Percentiles rank a stretch among this genome's conserved stretches.
Conservation (phyloP, 2,329 filamentous ascomycete genomes). For the Stromatinia cepivora region DNA sequence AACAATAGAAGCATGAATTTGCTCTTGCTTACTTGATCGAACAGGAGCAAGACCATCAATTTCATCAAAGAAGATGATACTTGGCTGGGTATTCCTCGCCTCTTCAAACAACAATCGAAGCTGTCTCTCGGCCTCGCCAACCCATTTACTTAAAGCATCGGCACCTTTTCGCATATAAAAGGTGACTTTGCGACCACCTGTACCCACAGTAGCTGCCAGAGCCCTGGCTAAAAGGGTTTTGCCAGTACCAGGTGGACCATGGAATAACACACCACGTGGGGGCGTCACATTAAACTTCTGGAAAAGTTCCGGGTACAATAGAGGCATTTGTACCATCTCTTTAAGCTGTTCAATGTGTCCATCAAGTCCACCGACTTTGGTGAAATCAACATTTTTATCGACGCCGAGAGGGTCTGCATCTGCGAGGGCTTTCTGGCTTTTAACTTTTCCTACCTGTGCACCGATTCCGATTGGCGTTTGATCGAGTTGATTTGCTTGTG, state of each 20-base stretch:
- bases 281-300: slow-evolving; percentile 88
- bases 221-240: slow-evolving; percentile 92
- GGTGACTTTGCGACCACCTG: slow-evolving; percentile 89
- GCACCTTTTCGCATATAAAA: slow-evolving; percentile 99
- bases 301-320: slow-evolving; percentile 95
- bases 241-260: slow-evolving; percentile 94
- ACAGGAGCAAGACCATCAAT: slow-evolving; percentile 97
- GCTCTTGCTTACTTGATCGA: slow-evolving; percentile 95
- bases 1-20: slow-evolving; percentile 97
- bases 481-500: slow-evolving; percentile 58
- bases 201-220: slow-evolving; percentile 84
- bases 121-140: slow-evolving; percentile 95
- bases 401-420: slow-evolving; percentile 95
- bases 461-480: slow-evolving; percentile 60
- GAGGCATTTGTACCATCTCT: slow-evolving; percentile 94
- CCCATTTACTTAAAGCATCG: slow-evolving; percentile 97
- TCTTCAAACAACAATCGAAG: slow-evolving; percentile 92
- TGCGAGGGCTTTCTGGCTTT: slow-evolving; percentile 86
- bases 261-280: slow-evolving; percentile 91
- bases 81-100: slow-evolving; percentile 90
- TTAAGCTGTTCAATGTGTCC: slow-evolving; percentile 96
- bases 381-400: slow-evolving; percentile 89
- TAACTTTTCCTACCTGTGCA: slow-evolving; percentile 88
- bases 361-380: slow-evolving; percentile 87
- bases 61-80: slow-evolving; percentile 99